Evolutionary conservation across 768 basidiomycete genomes (phyloP).

Genomic region (Suillus spraguei): DNA sequence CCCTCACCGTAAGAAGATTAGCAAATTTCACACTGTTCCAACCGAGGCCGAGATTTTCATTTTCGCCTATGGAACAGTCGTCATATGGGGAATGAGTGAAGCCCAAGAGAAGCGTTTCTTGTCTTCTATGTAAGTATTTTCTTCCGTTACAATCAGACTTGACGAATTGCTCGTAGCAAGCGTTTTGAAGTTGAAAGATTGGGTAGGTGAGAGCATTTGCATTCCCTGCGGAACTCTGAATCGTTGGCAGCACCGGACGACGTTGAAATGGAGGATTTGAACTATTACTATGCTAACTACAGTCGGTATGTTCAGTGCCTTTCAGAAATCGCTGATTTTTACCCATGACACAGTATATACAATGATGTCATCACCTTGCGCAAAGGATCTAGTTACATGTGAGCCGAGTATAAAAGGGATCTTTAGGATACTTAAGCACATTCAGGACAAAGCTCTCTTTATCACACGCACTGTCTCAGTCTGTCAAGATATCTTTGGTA

Average conservation of each 20-base stretch:
- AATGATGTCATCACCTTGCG: slow-evolving; percentile 97
- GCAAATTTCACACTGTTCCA: slow-evolving; percentile 66
- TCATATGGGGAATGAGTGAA: slow-evolving; percentile 98
- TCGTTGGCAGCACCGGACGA: slow-evolving; percentile 71
- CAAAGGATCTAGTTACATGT: slow-evolving; percentile 96
- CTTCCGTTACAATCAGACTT: slow-evolving; percentile 14
- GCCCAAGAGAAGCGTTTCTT: slow-evolving; percentile 89
- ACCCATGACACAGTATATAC: slow-evolving; percentile 64
- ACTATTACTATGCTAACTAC: slow-evolving; percentile 97
- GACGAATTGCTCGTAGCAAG: slow-evolving; percentile 54
- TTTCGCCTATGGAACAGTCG: slow-evolving; percentile 93
- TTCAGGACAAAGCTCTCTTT: slow-evolving; percentile 92
- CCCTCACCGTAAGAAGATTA: slow-evolving; percentile 51
- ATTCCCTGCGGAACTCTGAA: slow-evolving; percentile 9
- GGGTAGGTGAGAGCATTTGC: slow-evolving; percentile 44
- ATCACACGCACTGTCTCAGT: slow-evolving; percentile 94
- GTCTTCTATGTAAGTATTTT: slow-evolving; percentile 77
- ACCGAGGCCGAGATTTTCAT: slow-evolving; percentile 88
- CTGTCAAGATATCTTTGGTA: slow-evolving; percentile 94
- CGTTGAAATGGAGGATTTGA: slow-evolving; percentile 95
- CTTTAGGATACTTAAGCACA: slow-evolving; percentile 12
- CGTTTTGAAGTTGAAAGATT: slow-evolving; percentile 93
- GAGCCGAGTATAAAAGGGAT: slow-evolving; percentile 33
- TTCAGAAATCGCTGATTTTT: slow-evolving; percentile 25
- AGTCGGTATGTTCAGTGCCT: slow-evolving; percentile 63